Evolutionary conservation across 768 basidiomycete genomes (phyloP).

Genomic region (Boletus coccyginus): DNA sequence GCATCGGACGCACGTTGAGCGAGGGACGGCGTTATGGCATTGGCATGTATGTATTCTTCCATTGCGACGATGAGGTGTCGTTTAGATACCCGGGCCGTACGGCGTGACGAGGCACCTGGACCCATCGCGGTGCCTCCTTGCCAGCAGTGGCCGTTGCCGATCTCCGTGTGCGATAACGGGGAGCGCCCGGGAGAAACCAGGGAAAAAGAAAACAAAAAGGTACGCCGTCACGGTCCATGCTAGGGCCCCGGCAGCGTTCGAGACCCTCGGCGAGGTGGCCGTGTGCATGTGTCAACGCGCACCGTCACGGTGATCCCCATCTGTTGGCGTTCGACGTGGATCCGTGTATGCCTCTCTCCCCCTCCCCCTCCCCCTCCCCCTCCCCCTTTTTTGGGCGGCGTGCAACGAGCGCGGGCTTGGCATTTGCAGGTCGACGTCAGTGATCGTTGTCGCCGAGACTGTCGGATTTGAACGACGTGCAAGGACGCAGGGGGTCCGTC

Average conservation of each 20-base stretch:
- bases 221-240: background rate
- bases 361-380: too few relatives aligned
- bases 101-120: too few relatives aligned
- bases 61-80: background rate
- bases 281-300: background rate
- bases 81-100: background rate
- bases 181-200: too few relatives aligned
- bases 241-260: background rate
- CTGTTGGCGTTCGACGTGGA: background rate
- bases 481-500: background rate
- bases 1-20: too few relatives aligned
- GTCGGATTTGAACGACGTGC: constrained; percentile 1
- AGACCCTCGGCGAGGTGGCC: background rate
- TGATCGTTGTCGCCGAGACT: background rate
- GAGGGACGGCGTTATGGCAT: too few relatives aligned
- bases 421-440: background rate
- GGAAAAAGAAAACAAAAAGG: background rate
- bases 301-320: background rate
- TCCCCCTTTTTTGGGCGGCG: background rate
- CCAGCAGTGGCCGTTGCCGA: too few relatives aligned
- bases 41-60: too few relatives aligned
- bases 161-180: too few relatives aligned
- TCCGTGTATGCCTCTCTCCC: background rate
- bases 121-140: too few relatives aligned
- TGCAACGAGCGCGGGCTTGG: background rate